Evolutionary conservation across 352 stramenopile genomes (phyloP), one percentile per base, ranked within the genome.

Genomic region (Phytophthora colocasiae): DNA sequence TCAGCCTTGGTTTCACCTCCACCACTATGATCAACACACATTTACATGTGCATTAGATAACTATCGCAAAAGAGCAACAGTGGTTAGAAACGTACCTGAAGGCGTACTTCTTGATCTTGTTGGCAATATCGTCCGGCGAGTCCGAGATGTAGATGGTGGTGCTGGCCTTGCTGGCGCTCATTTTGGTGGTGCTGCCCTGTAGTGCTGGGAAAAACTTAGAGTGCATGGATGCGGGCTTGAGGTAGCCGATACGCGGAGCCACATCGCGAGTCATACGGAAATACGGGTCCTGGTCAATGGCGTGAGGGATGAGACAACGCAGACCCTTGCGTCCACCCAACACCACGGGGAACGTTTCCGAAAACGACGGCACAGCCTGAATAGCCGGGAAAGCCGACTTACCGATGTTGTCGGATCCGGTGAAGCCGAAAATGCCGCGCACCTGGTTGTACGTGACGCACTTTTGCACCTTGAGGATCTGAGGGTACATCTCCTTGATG

Each of bases 141-240:
- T 99, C 98, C 24, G 97, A 99, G 47, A 99, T 95, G 79, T 99
- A 99, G 53, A 99, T 99, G 34, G 98, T 98, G 32, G 93, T 98
- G 68, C 96, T 99, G 15, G 84, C 83, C 74, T 98, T 94, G 49
- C 90, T 99, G 32, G 94, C 96, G 63, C 91, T 99, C 98, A 99
- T 99, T 85, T 99, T 99, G 40, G 97, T 98, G 40, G 87, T 87
- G 69, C 83, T 88, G 40, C 97, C 97, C 80, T 99, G 96, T 6
- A 99, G 85, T 4, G 98, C 97, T 3, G 98, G 98, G 83, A 99
- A 99, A 77, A 99, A 99, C 77, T 99, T 99, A 63, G 96, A 99
- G 83, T 99, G 97, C 63, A 99, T 98, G 32, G 99, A 88, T 10
- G 97, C 92, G 14, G 98, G 98, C 79, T 99, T 99, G 45, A 93